A percentile compares a stretch with the other conserved stretches of the same genome.
phyloP scores from a whole-genome alignment of 106 monocot species.

The Narthecium ossifragum region DNA sequence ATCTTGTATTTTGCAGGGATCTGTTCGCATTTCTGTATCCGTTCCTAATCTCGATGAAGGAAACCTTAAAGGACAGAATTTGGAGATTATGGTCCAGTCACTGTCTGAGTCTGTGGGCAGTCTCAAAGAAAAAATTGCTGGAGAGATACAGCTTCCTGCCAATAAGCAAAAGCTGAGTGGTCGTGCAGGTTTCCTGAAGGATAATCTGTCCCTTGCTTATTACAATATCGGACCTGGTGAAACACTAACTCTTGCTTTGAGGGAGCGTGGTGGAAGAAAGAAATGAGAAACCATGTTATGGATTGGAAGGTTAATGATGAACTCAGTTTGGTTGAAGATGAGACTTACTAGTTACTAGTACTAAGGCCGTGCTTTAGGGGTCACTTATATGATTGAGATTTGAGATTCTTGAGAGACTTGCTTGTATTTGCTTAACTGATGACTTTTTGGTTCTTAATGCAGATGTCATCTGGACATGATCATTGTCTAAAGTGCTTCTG shows the following conservation, averaged over 20 bases:
- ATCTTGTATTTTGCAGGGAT: constrained; percentile 46
- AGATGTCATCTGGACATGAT: constrained; percentile 5
- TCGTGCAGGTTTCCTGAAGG: constrained; percentile 89
- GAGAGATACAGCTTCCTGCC: constrained; percentile 89
- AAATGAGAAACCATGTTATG: constrained; percentile 30
- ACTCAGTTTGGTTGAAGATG: neutral
- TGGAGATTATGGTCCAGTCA: constrained; percentile 81
- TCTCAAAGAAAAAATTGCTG: constrained; percentile 98
- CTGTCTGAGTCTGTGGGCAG: constrained; percentile 82
- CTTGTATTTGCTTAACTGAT: constrained; percentile 4
- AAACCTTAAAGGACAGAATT: constrained; percentile 76
- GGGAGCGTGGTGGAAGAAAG: constrained; percentile 99
- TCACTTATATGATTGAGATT: too few relatives aligned
- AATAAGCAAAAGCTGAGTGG: constrained; percentile 96
- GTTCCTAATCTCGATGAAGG: constrained; percentile 97
- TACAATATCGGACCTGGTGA: constrained; percentile 86
- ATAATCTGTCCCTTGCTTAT: constrained; percentile 89
- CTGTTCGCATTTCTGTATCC: constrained; percentile 67
- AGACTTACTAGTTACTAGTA: too few relatives aligned
- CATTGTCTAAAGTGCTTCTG: constrained; percentile 1
- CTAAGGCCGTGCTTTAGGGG: too few relatives aligned
- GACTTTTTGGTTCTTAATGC: constrained; percentile 5
- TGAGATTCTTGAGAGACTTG: too few relatives aligned
- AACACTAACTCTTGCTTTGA: constrained; percentile 67
- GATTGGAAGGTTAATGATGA: constrained; percentile 19